Percentiles rank a stretch among this genome's conserved stretches.
Conservation (phyloP, 148 eudicot genomes). For the Amaranthus palmeri region DNA sequence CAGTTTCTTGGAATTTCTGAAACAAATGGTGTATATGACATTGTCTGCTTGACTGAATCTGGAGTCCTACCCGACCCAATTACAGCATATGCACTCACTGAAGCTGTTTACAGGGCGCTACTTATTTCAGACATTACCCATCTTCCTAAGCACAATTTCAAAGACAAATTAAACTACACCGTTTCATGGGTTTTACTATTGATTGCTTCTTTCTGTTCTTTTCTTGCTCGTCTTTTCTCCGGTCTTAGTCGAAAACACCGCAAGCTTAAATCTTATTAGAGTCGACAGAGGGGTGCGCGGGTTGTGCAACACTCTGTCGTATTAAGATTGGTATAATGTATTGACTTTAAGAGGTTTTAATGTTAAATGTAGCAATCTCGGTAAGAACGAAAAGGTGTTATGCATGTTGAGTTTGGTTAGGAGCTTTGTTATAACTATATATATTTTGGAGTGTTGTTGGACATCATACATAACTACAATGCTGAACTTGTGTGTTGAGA, state of each 20-base stretch:
- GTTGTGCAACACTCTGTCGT: too few relatives aligned
- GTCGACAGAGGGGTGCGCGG: too few relatives aligned
- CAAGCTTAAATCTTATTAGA: neutral
- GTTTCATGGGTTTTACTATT: slow-evolving; percentile 37
- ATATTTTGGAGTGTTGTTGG: too few relatives aligned
- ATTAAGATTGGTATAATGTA: too few relatives aligned
- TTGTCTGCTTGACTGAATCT: slow-evolving; percentile 53
- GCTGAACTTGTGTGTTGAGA: too few relatives aligned
- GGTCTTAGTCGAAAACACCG: slow-evolving; percentile 18
- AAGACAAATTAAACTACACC: slow-evolving; percentile 24
- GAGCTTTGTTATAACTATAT: too few relatives aligned
- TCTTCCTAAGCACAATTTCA: slow-evolving; percentile 32
- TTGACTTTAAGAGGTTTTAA: too few relatives aligned
- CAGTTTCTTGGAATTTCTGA: slow-evolving; percentile 46
- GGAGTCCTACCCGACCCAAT: slow-evolving; percentile 55
- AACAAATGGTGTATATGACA: slow-evolving; percentile 56
- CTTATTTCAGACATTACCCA: slow-evolving; percentile 42
- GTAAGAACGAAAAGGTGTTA: too few relatives aligned
- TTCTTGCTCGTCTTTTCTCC: slow-evolving; percentile 41
- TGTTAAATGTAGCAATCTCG: too few relatives aligned
- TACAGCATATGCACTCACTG: slow-evolving; percentile 44
- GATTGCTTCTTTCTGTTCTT: slow-evolving; percentile 42
- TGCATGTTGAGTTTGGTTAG: too few relatives aligned
- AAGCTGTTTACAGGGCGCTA: slow-evolving; percentile 48
- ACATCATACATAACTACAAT: too few relatives aligned